Conservation (phyloP, 192 early-diverging fungal species). For the Gonapodya prolifera region DNA sequence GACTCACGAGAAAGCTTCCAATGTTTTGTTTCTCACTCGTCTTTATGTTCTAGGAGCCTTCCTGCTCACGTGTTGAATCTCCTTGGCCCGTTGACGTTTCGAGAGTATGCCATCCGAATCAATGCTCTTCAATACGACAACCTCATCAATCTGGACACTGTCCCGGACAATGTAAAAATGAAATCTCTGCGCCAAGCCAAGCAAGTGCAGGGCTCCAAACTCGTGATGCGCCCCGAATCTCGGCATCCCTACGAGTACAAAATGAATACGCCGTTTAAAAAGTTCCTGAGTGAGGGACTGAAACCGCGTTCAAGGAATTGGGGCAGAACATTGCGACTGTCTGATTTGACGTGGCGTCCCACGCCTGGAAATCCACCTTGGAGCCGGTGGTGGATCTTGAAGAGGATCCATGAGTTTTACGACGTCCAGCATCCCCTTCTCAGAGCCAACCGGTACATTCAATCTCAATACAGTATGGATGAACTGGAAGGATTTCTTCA, state of each 20-base stretch:
- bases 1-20: neutral
- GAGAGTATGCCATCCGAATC: constrained; percentile 12
- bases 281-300: constrained; percentile 15
- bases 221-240: constrained; percentile 16
- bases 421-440: constrained; percentile 13
- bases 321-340: constrained; percentile 11
- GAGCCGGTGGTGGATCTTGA: constrained; percentile 13
- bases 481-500: constrained; percentile 7
- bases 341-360: constrained; percentile 14
- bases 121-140: constrained; percentile 16
- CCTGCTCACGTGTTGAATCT: constrained; percentile 19
- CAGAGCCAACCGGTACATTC: constrained; percentile 15
- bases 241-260: constrained; percentile 22
- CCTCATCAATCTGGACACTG: constrained; percentile 16
- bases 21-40: neutral
- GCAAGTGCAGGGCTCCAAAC: constrained; percentile 6
- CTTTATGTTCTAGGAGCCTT: neutral
- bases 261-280: constrained; percentile 15
- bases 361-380: neutral
- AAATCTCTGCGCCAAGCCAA: constrained; percentile 7
- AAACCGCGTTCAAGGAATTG: constrained; percentile 10
- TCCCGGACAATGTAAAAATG: constrained; percentile 7
- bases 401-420: constrained; percentile 11
- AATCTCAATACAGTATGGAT: constrained; percentile 5
- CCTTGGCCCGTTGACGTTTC: constrained; percentile 11